phyloP scores from a whole-genome alignment of 2,329 filamentous ascomycete genomes.

The Fonsecaea pedrosoi region DNA sequence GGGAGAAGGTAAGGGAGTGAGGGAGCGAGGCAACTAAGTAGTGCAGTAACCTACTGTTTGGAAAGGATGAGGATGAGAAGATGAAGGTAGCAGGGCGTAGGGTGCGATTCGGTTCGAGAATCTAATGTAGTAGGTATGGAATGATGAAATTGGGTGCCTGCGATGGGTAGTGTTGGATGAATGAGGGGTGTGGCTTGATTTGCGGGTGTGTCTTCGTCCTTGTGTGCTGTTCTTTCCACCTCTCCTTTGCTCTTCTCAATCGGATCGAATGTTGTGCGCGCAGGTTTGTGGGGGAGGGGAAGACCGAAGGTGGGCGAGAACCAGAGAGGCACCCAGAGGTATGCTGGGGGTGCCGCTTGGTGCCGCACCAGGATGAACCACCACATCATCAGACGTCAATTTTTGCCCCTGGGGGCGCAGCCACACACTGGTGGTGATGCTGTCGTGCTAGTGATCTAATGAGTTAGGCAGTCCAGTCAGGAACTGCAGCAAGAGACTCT shows the following conservation, averaged over 20 bases:
- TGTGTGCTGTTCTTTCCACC: slow-evolving; percentile 2
- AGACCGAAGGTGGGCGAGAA: slow-evolving; percentile 1
- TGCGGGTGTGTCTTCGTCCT: not conserved
- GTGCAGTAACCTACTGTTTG: not conserved
- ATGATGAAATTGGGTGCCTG: not conserved
- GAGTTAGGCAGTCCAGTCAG: not conserved
- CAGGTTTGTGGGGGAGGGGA: slow-evolving; percentile 4
- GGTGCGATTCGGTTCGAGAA: not conserved
- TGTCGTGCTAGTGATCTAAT: not conserved
- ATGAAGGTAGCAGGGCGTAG: slow-evolving; percentile 13
- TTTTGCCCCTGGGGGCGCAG: not conserved
- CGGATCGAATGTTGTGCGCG: not conserved
- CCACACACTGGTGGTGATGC: not conserved
- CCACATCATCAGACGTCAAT: slow-evolving; percentile 3
- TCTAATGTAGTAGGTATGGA: not conserved
- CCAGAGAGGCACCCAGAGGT: not conserved
- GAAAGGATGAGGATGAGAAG: not conserved
- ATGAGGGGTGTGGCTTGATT: slow-evolving; percentile 1
- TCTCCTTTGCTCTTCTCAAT: not conserved
- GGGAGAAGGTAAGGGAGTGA: not conserved
- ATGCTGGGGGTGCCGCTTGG: no score
- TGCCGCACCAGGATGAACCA: not conserved
- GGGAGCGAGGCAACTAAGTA: not conserved
- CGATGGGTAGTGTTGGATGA: not conserved
- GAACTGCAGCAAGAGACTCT: not conserved